Base-by-base conservation (phyloP, 1,284 basidiomycete species). In the Papiliotrema fonsecae region DNA sequence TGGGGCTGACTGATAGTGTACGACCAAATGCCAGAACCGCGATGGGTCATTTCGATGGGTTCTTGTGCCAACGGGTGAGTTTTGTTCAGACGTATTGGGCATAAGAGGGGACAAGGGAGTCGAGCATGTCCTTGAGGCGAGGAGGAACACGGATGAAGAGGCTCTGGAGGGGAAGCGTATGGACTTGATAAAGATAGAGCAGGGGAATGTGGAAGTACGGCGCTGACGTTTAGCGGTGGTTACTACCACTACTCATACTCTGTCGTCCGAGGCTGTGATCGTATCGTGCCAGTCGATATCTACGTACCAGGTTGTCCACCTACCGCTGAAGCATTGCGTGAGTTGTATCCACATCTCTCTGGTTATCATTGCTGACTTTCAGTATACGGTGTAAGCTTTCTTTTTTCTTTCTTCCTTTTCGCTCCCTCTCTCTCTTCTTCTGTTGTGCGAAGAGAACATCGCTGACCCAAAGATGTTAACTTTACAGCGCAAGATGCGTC, bases 31-130 rank as follows among this genome's bases (percentile, higher is more conserved):
- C 91, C 91, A 24, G 88, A 92, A 65, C 89, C 89, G 58, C 81
- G 88, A 64, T 98, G 94, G 94, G 96, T 99, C 50, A 89, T 98
- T 68, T 96, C 91, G 25, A 98, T 99, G 96, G 96, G 96, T 43
- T 96, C 91, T 13, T 99, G 96, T 70, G 96, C 96, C 21, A 98
- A 98, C 74, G 94, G 94, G 58, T 60, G 27, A 37, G 58, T 50
- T n/a, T n/a, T n/a, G n/a, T n/a, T n/a, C n/a, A n/a, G n/a, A n/a
- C n/a, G n/a, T n/a, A n/a, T n/a, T n/a, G n/a, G n/a, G n/a, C n/a
- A n/a, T n/a, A n/a, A n/a, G n/a, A n/a, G n/a, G n/a, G n/a, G n/a
- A n/a, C n/a, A n/a, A n/a, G n/a, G n/a, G n/a, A n/a, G n/a, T n/a
- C n/a, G n/a, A n/a, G n/a, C n/a, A n/a, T n/a, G n/a, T n/a, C n/a